A percentile compares a stretch with the other conserved stretches of the same genome.
These are phyloP conservation scores for Zygnema cylindricum DNA, from an alignment of 139 green algal genomes.

Conservation along the genomic window DNA sequence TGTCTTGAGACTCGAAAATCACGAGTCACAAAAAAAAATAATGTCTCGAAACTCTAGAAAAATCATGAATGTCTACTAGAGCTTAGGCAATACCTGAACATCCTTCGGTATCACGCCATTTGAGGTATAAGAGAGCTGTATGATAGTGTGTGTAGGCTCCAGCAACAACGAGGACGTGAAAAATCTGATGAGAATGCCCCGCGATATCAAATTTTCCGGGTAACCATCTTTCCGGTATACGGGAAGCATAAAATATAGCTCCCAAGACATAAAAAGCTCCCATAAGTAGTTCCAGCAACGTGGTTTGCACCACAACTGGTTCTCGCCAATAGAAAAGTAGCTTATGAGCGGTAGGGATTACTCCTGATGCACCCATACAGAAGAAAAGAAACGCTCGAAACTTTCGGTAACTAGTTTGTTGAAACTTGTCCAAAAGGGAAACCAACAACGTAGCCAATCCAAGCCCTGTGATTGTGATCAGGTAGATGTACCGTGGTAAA, in stretches of 20 bases:
- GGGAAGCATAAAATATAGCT: slow-evolving; percentile 81
- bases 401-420: slow-evolving; percentile 70
- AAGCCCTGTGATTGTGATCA: slow-evolving; percentile 74
- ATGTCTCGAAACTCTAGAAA: too few species aligned
- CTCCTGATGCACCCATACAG: slow-evolving; percentile 80
- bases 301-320: slow-evolving; percentile 10
- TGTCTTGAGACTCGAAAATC: too few species aligned
- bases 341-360: slow-evolving; percentile 81
- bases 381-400: slow-evolving; percentile 79
- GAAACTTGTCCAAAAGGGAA: slow-evolving; percentile 76
- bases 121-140: slow-evolving; percentile 46
- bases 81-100: too few species aligned
- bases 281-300: slow-evolving; percentile 80
- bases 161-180: slow-evolving; percentile 80
- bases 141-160: slow-evolving; percentile 77
- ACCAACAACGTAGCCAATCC: slow-evolving; percentile 74
- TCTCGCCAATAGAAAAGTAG: slow-evolving; percentile 28
- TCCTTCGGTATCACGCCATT: slow-evolving; percentile 40
- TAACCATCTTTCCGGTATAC: slow-evolving; percentile 87
- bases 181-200: slow-evolving; percentile 92
- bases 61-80: too few species aligned
- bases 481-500: slow-evolving; percentile 78
- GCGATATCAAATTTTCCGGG: slow-evolving; percentile 91
- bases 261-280: slow-evolving; percentile 86
- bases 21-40: too few species aligned